These are phyloP conservation scores for Quercus lobata DNA, from an alignment of 331 rosid genomes.

Conservation along the genomic window DNA sequence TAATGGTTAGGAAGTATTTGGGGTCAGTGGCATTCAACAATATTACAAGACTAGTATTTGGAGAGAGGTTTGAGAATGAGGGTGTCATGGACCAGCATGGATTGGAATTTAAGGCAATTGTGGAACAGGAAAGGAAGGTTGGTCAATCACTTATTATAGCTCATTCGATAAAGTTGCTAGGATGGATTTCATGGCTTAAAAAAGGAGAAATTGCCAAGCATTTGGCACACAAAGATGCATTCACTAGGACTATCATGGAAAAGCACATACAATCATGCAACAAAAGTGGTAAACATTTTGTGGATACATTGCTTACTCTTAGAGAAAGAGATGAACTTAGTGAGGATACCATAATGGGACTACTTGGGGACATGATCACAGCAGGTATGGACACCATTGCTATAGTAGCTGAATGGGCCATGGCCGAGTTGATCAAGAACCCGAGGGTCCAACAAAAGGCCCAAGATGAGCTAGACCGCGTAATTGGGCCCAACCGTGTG, in stretches of 20 bases:
- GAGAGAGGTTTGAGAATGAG: slow-evolving; percentile 74
- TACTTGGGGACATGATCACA: slow-evolving; percentile 94
- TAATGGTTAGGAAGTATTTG: slow-evolving; percentile 44
- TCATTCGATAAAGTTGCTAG: background rate
- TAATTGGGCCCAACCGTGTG: slow-evolving; percentile 60
- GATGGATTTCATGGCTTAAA: slow-evolving; percentile 83
- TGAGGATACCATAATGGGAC: slow-evolving; percentile 88
- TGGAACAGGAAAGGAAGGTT: slow-evolving; percentile 59
- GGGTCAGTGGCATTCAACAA: slow-evolving; percentile 91
- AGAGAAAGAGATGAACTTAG: slow-evolving; percentile 75
- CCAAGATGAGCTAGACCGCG: slow-evolving; percentile 73
- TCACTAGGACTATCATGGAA: slow-evolving; percentile 51
- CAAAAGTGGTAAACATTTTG: slow-evolving; percentile 45
- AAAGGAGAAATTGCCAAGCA: slow-evolving; percentile 70
- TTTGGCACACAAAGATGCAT: slow-evolving; percentile 38
- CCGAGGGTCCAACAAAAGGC: slow-evolving; percentile 86
- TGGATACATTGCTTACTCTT: slow-evolving; percentile 60
- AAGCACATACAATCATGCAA: slow-evolving; percentile 44
- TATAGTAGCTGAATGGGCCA: slow-evolving; percentile 81
- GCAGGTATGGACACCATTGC: slow-evolving; percentile 93
- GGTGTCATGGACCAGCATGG: slow-evolving; percentile 75
- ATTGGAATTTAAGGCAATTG: slow-evolving; percentile 66
- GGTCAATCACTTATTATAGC: slow-evolving; percentile 82
- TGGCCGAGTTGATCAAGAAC: slow-evolving; percentile 76
- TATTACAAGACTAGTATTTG: slow-evolving; percentile 81